Base-by-base conservation (phyloP, 2,329 filamentous ascomycete genomes). In the Leptodontidium sp. region DNA sequence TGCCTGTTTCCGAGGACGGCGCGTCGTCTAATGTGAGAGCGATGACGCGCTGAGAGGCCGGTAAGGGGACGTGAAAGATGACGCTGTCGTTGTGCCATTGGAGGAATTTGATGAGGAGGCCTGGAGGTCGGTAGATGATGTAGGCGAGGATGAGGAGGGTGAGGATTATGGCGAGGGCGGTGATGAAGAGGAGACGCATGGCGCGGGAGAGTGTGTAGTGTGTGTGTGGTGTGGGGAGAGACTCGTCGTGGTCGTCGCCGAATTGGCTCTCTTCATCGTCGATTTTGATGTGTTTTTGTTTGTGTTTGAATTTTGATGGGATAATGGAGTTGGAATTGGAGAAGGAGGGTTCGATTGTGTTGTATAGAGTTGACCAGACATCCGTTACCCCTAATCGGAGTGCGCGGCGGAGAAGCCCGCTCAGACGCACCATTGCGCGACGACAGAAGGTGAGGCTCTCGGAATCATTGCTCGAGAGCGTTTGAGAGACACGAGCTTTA, bases 21-120 rank as follows among this genome's bases (percentile, higher is more conserved):
- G 90, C 91, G 80, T 97, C 94, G 82, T 97, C 94, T 75, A 97
- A 91, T 0, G 93, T 97, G 49, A 98, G 84, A 0, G 93, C 94
- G 21, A 97, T 84, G 32, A 95, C 81, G 76, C 90, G 92, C 59
- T 87, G 81, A 9, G 81, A 75, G 0, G 86, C 84, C 35, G 79
- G 75, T 35, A 92, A 84, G 7, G 79, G 75, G 35, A 92, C 85
- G 73, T 92, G 90, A 84, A 91, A 97, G 15, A 97, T 84, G 3
- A 97, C 91, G 75, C 94, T 90, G 1, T 93, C 92, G 86, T 91
- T 94, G 70, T 86, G 88, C 73, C 82, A 82, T 75, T 90, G 86
- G 68, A 97, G 87, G 82, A 91, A 91, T 67, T 83, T 81, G 77
- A 97, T 91, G 45, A 97, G 80, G 57, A 86, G 79, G n/a, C 79